Evolutionary conservation across 2,329 filamentous ascomycete genomes (phyloP).

Genomic region (Capronia americana): DNA sequence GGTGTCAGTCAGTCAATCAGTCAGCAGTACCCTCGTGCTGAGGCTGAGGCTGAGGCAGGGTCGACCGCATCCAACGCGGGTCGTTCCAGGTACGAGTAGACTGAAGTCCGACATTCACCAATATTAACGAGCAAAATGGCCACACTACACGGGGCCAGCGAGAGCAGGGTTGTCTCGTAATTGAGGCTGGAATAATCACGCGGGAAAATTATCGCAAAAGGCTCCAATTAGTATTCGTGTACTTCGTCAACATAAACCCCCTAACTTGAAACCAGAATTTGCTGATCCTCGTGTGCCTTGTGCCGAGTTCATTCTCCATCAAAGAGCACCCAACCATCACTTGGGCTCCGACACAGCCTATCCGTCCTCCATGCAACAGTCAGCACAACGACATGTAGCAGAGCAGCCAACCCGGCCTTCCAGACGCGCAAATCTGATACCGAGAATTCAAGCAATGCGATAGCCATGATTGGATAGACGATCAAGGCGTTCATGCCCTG

Average conservation of each 20-base stretch:
- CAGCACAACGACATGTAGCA: slow-evolving; percentile 31
- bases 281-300: background rate
- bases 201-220: background rate
- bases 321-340: slow-evolving; percentile 6
- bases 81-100: no score
- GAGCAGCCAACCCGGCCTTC: slow-evolving; percentile 29
- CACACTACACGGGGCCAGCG: no score
- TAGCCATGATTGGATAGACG: slow-evolving; percentile 36
- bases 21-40: no score
- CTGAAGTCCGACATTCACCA: no score
- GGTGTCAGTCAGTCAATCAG: no score
- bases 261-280: background rate
- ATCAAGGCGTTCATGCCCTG: slow-evolving; percentile 35
- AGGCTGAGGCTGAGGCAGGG: no score
- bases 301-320: slow-evolving; percentile 8
- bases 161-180: no score
- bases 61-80: no score
- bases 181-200: background rate
- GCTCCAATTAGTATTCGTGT: background rate
- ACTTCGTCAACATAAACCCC: background rate
- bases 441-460: slow-evolving; percentile 37
- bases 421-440: slow-evolving; percentile 29
- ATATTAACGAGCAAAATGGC: no score
- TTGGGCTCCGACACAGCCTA: slow-evolving; percentile 27
- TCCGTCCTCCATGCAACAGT: slow-evolving; percentile 27